Conservation (phyloP, 352 stramenopile genomes). For the Aphanomyces euteiches region DNA sequence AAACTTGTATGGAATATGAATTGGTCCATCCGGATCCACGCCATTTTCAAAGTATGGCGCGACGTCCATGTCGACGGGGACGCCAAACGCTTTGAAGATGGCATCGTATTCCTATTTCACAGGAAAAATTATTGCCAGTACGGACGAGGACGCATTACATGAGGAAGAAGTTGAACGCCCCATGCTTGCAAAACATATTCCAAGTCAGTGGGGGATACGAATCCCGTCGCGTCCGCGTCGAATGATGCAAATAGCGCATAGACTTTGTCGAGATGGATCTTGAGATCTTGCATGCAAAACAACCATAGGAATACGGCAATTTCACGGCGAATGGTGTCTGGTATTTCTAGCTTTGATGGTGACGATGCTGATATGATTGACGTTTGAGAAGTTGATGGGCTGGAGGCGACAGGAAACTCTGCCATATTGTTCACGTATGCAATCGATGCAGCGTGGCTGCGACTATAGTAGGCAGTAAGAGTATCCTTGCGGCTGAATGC, state of each 20-base stretch:
- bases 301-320: constrained; percentile 25
- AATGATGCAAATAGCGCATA: constrained; percentile 15
- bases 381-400: not conserved
- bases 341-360: not conserved
- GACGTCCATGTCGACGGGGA: not conserved
- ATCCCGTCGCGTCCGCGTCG: constrained; percentile 1
- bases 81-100: constrained; percentile 18
- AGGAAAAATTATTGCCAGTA: too few relatives aligned
- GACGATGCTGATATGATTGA: not conserved
- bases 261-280: constrained; percentile 20
- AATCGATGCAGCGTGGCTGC: not conserved
- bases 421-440: not conserved
- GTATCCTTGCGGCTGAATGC: constrained; percentile 30
- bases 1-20: constrained; percentile 20
- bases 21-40: constrained; percentile 10
- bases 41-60: not conserved
- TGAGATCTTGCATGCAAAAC: constrained; percentile 22
- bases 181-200: constrained; percentile 22
- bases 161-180: constrained; percentile 22
- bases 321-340: constrained; percentile 27
- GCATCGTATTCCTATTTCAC: constrained; percentile 20
- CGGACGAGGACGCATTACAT: not conserved
- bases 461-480: constrained; percentile 27
- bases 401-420: not conserved
- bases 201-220: constrained; percentile 1